A percentile compares a stretch with the other conserved stretches of the same genome.
Conservation (phyloP, 2,329 filamentous ascomycete species). For the Ascochyta viciae-villosae region DNA sequence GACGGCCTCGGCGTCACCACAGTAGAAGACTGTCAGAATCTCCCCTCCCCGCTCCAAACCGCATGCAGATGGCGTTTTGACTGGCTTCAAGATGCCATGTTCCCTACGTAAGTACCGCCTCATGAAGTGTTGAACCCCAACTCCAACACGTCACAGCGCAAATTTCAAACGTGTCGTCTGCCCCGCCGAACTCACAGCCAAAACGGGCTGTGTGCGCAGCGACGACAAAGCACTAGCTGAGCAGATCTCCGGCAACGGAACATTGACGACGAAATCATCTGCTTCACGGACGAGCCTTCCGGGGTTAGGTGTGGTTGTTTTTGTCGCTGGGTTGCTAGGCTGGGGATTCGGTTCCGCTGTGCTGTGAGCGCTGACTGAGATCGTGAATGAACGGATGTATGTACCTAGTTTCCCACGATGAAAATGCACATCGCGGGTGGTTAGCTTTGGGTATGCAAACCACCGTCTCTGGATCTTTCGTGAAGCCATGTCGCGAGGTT, state of each 20-base stretch:
- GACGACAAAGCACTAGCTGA: constrained; percentile 39
- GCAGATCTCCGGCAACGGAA: constrained; percentile 5
- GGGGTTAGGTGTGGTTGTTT: not conserved
- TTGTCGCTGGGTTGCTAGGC: constrained; percentile 13
- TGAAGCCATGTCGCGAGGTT: too few relatives aligned
- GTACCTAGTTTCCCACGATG: too few relatives aligned
- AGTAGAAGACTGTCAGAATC: constrained; percentile 42
- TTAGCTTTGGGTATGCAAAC: too few relatives aligned
- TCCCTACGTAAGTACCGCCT: constrained; percentile 37
- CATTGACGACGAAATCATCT: not conserved
- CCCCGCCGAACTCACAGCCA: constrained; percentile 43
- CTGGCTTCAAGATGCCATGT: constrained; percentile 45
- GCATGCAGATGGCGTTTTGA: constrained; percentile 47
- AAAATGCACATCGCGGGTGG: too few relatives aligned
- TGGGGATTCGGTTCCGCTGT: too few relatives aligned
- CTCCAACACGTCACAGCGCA: constrained; percentile 41
- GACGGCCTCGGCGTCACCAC: constrained; percentile 36
- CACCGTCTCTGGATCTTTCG: too few relatives aligned
- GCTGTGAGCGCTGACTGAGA: too few relatives aligned
- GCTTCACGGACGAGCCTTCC: not conserved
- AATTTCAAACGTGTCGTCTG: constrained; percentile 48
- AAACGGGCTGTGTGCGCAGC: constrained; percentile 42
- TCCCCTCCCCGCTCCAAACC: constrained; percentile 37
- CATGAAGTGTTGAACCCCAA: not conserved
- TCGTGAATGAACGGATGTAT: too few relatives aligned